phyloP scores from a whole-genome alignment of 345 rosid genomes.

The Dipteronia sinensis region DNA sequence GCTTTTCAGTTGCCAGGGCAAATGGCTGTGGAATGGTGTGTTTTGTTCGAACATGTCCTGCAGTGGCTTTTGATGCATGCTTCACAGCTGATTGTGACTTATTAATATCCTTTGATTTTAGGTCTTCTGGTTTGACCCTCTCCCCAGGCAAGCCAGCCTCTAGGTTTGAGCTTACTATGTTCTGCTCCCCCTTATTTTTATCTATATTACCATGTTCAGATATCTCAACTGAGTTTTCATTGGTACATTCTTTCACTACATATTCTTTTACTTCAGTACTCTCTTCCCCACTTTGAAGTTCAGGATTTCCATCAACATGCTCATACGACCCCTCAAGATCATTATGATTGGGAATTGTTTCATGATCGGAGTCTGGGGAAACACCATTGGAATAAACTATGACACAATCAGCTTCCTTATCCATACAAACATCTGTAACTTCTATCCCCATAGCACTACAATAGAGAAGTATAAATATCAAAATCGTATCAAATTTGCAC shows the following conservation, averaged over 20 bases:
- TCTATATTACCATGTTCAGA: slow-evolving; percentile 33
- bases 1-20: slow-evolving; percentile 82
- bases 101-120: slow-evolving; percentile 27
- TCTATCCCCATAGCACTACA: slow-evolving; percentile 55
- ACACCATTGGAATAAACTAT: slow-evolving; percentile 51
- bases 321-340: slow-evolving; percentile 46
- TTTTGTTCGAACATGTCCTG: slow-evolving; percentile 49
- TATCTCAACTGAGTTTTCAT: slow-evolving; percentile 48
- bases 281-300: slow-evolving; percentile 50
- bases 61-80: slow-evolving; percentile 46
- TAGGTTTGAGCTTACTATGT: slow-evolving; percentile 23
- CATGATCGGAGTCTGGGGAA: slow-evolving; percentile 44
- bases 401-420: slow-evolving; percentile 72
- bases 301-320: slow-evolving; percentile 46
- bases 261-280: slow-evolving; percentile 63
- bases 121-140: slow-evolving; percentile 30
- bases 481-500: slow-evolving; percentile 2
- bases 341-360: slow-evolving; percentile 40
- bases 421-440: slow-evolving; percentile 71
- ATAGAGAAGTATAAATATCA: slow-evolving; percentile 18
- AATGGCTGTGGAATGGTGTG: slow-evolving; percentile 90
- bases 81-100: slow-evolving; percentile 39
- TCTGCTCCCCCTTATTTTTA: slow-evolving; percentile 34
- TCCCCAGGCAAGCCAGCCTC: slow-evolving; percentile 31
- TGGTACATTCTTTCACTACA: slow-evolving; percentile 84